Percentiles rank a stretch among this genome's conserved stretches.
Evolutionary conservation across 371 early-diverging fungal species (phyloP).

Genomic region (Dinochytrium kinnereticum): DNA sequence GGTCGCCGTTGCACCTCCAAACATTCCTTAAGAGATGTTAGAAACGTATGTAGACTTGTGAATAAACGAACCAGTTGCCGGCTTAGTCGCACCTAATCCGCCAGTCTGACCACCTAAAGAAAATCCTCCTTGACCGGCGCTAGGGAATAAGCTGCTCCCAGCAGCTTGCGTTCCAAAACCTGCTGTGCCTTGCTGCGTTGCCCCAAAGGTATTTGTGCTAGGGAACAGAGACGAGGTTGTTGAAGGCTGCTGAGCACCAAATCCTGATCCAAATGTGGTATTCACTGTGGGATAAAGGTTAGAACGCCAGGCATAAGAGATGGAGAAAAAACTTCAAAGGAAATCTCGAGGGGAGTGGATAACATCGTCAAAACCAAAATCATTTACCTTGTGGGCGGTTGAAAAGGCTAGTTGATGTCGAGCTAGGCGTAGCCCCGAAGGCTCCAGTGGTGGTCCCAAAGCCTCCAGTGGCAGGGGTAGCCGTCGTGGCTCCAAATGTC

Average conservation of each 20-base stretch:
- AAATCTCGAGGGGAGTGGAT: too few relatives aligned
- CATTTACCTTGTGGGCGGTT: background rate
- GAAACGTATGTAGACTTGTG: too few relatives aligned
- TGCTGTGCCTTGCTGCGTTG: conserved; percentile 14
- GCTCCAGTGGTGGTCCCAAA: conserved; percentile 29
- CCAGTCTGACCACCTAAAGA: too few relatives aligned
- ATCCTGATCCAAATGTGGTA: conserved; percentile 16
- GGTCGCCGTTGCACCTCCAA: conserved; percentile 34
- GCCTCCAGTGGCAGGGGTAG: conserved; percentile 25
- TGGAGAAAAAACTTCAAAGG: background rate
- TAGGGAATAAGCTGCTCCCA: background rate
- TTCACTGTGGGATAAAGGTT: background rate
- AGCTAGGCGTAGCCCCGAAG: conserved; percentile 11
- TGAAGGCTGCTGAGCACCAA: conserved; percentile 37
- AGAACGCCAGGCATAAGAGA: too few relatives aligned
- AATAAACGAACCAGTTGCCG: conserved; percentile 8
- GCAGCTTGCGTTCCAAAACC: conserved; percentile 21
- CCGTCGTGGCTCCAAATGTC: background rate
- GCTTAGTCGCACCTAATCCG: conserved; percentile 9
- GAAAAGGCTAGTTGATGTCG: background rate
- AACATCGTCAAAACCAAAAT: background rate
- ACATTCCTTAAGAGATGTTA: background rate
- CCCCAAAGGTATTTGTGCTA: background rate
- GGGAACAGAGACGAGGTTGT: conserved; percentile 56
- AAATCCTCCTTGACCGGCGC: too few relatives aligned